Conservation (phyloP, 1,284 basidiomycete genomes). For the Neolentinus lepideus region DNA sequence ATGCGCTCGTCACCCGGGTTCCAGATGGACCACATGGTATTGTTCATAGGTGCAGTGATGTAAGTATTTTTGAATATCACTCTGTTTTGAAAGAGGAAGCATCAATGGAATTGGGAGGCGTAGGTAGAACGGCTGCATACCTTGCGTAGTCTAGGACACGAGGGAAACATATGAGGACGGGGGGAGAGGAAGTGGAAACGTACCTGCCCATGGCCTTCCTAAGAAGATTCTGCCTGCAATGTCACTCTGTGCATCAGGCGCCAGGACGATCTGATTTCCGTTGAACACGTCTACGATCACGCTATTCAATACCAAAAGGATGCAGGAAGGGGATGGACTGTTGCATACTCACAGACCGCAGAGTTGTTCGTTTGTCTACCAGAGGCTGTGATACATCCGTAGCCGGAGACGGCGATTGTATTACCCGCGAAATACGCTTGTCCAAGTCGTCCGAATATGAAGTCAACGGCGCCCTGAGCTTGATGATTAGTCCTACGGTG, state of each 20-base stretch:
- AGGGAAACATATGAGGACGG: not conserved
- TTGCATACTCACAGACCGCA: not conserved
- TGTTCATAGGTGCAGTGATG: slow-evolving; percentile 21
- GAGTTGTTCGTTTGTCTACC: slow-evolving; percentile 2
- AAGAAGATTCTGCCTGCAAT: slow-evolving; percentile 23
- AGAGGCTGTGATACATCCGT: slow-evolving; percentile 1
- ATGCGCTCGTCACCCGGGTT: slow-evolving; percentile 25
- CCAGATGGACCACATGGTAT: slow-evolving; percentile 42
- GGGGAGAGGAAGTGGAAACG: not conserved
- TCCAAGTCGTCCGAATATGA: slow-evolving; percentile 25
- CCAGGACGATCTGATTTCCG: slow-evolving; percentile 36
- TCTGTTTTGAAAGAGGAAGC: slow-evolving; percentile 3
- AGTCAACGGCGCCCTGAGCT: slow-evolving; percentile 45
- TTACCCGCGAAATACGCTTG: slow-evolving; percentile 34
- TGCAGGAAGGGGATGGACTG: too few relatives aligned
- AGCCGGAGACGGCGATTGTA: slow-evolving; percentile 1
- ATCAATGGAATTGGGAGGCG: not conserved
- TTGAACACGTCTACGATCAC: not conserved
- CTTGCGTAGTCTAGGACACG: slow-evolving; percentile 13
- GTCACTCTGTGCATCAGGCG: slow-evolving; percentile 26
- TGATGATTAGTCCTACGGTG: slow-evolving; percentile 15
- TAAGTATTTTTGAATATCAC: slow-evolving; percentile 13
- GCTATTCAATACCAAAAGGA: too few relatives aligned
- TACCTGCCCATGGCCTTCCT: slow-evolving; percentile 39
- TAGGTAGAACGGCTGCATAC: not conserved